Evolutionary conservation across 2,329 filamentous ascomycete genomes (phyloP).

Genomic region (Penicillium sp.): DNA sequence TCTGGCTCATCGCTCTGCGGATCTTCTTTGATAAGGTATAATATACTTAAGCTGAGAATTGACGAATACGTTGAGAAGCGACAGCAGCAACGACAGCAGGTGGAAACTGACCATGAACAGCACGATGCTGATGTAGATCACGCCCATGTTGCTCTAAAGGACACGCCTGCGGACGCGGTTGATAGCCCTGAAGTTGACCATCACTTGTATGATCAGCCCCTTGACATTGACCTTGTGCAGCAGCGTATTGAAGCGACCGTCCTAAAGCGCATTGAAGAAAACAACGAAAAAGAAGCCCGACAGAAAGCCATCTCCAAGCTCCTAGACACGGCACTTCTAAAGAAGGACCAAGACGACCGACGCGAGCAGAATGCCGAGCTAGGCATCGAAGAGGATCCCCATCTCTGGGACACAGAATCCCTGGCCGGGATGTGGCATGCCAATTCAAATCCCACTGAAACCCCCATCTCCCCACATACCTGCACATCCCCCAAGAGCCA

Average conservation of each 20-base stretch:
- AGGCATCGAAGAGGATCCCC: constrained; percentile 4
- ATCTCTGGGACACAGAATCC: constrained; percentile 7
- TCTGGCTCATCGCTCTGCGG: neutral
- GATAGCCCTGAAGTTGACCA: neutral
- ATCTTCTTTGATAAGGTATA: neutral
- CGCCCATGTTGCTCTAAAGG: neutral
- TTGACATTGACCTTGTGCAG: constrained; percentile 4
- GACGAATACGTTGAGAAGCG: neutral
- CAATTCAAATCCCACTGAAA: neutral
- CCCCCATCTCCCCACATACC: neutral
- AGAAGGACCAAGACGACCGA: neutral
- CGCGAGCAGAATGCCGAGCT: neutral
- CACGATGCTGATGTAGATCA: neutral
- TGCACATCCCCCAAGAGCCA: neutral
- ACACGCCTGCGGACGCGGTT: neutral
- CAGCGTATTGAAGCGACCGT: constrained; percentile 8
- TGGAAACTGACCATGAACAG: neutral
- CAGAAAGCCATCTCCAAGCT: neutral
- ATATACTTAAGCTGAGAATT: neutral
- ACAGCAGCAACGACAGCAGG: neutral
- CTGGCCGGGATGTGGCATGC: neutral
- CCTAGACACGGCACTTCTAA: neutral
- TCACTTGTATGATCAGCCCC: neutral
- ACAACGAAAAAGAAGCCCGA: neutral
- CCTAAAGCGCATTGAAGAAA: constrained; percentile 2